These are phyloP conservation scores for Xylariales sp. DNA, from an alignment of 2,329 filamentous ascomycete genomes.

Conservation along the genomic window DNA sequence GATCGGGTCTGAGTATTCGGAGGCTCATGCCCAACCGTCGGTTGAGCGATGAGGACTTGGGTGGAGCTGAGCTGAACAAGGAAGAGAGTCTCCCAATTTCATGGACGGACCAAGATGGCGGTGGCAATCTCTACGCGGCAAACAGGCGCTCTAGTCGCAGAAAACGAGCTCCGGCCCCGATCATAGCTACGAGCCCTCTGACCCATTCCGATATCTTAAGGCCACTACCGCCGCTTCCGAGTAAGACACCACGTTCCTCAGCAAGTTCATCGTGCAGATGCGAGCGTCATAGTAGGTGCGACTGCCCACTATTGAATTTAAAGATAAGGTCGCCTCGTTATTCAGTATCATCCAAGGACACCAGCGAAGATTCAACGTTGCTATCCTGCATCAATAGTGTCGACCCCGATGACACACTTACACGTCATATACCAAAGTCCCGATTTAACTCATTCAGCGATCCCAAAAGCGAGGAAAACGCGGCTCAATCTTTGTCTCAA, in stretches of 20 bases:
- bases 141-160: conserved; percentile 47
- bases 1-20: conserved; percentile 57
- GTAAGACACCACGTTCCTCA: conserved; percentile 54
- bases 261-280: conserved; percentile 60
- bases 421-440: conserved; percentile 39
- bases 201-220: conserved; percentile 55
- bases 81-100: conserved; percentile 21
- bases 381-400: conserved; percentile 44
- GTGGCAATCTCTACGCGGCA: conserved; percentile 42
- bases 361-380: conserved; percentile 43
- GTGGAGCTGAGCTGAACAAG: conserved; percentile 42
- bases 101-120: conserved; percentile 37
- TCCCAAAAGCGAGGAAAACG: conserved; percentile 24
- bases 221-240: conserved; percentile 54
- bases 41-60: conserved; percentile 42
- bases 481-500: conserved; percentile 41
- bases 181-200: conserved; percentile 54
- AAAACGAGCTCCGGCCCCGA: conserved; percentile 52
- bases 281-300: conserved; percentile 51
- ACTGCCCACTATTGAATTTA: conserved; percentile 46
- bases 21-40: conserved; percentile 55
- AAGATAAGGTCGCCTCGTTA: conserved; percentile 52
- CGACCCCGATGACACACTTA: conserved; percentile 46
- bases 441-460: conserved; percentile 26
- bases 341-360: conserved; percentile 46